phyloP scores from a whole-genome alignment of 495 filamentous ascomycete species.

The Aspergillus diversus region DNA sequence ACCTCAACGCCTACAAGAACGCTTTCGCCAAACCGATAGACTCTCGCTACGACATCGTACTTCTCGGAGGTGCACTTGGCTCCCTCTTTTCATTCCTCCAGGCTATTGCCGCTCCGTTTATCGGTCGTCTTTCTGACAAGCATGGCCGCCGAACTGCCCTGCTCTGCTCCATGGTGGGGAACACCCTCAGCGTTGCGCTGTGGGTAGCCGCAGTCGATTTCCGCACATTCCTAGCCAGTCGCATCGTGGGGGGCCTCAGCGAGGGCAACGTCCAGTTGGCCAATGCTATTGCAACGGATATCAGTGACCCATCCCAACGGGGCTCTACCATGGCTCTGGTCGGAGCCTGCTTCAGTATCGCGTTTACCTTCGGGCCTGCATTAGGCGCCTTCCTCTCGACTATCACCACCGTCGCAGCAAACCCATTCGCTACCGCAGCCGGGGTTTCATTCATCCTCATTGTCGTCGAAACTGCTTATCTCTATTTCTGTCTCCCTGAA shows the following conservation, averaged over 20 bases:
- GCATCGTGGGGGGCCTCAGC: conserved; percentile 89
- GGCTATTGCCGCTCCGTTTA: conserved; percentile 88
- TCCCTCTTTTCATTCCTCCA: conserved; percentile 93
- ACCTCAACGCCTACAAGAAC: conserved; percentile 93
- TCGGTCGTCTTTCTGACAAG: conserved; percentile 84
- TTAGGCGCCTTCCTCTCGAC: conserved; percentile 82
- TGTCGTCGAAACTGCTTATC: conserved; percentile 80
- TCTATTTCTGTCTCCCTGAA: conserved; percentile 88
- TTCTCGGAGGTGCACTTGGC: conserved; percentile 91
- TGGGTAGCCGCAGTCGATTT: conserved; percentile 95
- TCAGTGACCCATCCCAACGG: conserved; percentile 78
- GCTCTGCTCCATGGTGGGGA: conserved; percentile 92
- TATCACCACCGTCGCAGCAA: conserved; percentile 74
- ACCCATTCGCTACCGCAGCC: conserved; percentile 92
- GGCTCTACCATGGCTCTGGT: conserved; percentile 94
- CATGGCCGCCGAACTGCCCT: conserved; percentile 89
- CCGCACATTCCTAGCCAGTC: conserved; percentile 89
- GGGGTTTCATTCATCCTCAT: conserved; percentile 82
- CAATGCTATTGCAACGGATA: conserved; percentile 94
- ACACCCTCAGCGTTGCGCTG: conserved; percentile 87
- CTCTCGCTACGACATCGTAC: conserved; percentile 93
- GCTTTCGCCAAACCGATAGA: conserved; percentile 92
- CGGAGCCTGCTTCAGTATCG: conserved; percentile 94
- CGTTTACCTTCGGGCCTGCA: conserved; percentile 94
- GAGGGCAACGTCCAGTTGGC: conserved; percentile 98